Percentiles rank a stretch among this genome's conserved stretches.
Evolutionary conservation across 2,329 filamentous ascomycete species (phyloP).

Genomic region (Ascochyta koolunga): DNA sequence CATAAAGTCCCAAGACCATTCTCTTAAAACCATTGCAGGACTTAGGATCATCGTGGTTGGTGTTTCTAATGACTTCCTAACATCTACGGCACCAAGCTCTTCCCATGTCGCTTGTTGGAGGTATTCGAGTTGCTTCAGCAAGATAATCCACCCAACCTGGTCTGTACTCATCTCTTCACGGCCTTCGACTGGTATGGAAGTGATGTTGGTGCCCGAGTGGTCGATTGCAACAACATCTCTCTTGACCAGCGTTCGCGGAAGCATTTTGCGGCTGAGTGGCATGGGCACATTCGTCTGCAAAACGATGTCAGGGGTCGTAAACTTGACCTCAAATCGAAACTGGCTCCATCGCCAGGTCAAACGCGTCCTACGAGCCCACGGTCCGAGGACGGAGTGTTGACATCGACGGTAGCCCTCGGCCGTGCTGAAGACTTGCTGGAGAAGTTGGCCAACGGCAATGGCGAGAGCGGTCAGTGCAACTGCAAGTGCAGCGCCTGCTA

Average conservation of each 20-base stretch:
- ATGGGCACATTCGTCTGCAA: background rate
- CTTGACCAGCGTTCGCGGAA: background rate
- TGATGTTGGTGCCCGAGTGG: background rate
- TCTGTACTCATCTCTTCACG: constrained; percentile 4
- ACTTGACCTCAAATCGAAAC: constrained; percentile 14
- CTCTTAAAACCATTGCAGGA: background rate
- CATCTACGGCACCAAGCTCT: background rate
- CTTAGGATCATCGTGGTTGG: background rate
- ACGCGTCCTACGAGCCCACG: constrained; percentile 2
- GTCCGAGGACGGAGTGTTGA: constrained; percentile 10
- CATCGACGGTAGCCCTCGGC: constrained; percentile 20
- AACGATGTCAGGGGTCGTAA: constrained; percentile 17
- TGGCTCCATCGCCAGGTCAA: constrained; percentile 3
- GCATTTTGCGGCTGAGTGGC: background rate
- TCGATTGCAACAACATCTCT: background rate
- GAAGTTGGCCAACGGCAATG: constrained; percentile 9
- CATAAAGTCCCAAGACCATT: constrained; percentile 17
- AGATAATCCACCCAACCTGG: background rate
- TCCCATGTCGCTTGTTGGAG: background rate
- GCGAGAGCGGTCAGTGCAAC: constrained; percentile 13
- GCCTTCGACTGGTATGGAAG: background rate
- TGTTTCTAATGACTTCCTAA: background rate
- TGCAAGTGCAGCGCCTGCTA: constrained; percentile 4
- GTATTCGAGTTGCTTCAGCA: constrained; percentile 1
- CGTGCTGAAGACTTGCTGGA: constrained; percentile 17